A percentile compares a stretch with the other conserved stretches of the same genome.
These are phyloP conservation scores for Tubosaeta sp. DNA, from an alignment of 768 basidiomycete genomes.

Conservation along the genomic window DNA sequence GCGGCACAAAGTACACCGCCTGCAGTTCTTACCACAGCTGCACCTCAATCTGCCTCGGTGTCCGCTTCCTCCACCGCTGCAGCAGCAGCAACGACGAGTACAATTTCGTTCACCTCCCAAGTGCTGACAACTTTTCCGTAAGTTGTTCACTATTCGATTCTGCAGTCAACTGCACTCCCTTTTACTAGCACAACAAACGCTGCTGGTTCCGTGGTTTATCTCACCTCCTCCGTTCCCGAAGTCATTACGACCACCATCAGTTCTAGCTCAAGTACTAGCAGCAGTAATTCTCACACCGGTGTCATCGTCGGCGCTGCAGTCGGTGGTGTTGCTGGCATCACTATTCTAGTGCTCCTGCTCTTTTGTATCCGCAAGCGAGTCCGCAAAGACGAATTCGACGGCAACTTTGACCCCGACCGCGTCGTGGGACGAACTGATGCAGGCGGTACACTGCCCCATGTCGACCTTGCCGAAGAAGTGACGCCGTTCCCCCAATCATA, in stretches of 20 bases:
- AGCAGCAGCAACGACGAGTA: not conserved
- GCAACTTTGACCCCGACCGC: conserved; percentile 47
- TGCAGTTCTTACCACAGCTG: not conserved
- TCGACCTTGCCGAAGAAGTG: conserved; percentile 30
- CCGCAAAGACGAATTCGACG: conserved; percentile 42
- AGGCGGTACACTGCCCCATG: conserved; percentile 23
- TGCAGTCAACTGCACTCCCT: not conserved
- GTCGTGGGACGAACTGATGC: conserved; percentile 27
- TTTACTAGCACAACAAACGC: conserved; percentile 20
- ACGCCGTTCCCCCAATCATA: conserved; percentile 18
- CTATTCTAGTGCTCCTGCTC: conserved; percentile 25
- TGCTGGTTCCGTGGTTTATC: conserved; percentile 13
- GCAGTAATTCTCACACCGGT: conserved; percentile 25
- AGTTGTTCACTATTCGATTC: not conserved
- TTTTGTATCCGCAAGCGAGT: conserved; percentile 26
- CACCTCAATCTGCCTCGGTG: not conserved
- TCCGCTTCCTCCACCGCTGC: not conserved
- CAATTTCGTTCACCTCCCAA: conserved; percentile 15
- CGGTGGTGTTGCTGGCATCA: conserved; percentile 37
- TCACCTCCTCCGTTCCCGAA: conserved; percentile 18
- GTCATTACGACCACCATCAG: conserved; percentile 12
- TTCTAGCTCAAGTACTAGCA: not conserved
- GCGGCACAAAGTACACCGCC: not conserved
- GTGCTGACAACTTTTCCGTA: conserved; percentile 16
- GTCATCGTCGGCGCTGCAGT: conserved; percentile 54